Percentiles rank a stretch among this genome's conserved stretches.
phyloP scores from a whole-genome alignment of 2,329 filamentous ascomycete species.

The Pseudogymnoascus sp. region DNA sequence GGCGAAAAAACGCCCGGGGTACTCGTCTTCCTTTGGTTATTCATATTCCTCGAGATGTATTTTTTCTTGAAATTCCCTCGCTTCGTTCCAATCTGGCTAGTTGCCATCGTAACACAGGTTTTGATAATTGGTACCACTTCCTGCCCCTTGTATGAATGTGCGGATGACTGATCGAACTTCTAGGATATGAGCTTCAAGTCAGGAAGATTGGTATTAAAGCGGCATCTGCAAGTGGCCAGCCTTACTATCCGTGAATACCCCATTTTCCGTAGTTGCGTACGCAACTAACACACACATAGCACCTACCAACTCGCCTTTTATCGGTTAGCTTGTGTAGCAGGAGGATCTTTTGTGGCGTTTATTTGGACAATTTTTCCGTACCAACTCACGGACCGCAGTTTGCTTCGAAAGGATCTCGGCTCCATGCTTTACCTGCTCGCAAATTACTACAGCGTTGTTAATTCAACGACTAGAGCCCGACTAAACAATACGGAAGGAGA shows the following conservation, averaged over 20 bases:
- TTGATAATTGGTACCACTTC: slow-evolving; percentile 49
- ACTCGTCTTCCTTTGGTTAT: slow-evolving; percentile 64
- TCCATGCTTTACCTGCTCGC: slow-evolving; percentile 65
- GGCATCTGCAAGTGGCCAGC: slow-evolving; percentile 56
- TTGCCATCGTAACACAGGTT: slow-evolving; percentile 53
- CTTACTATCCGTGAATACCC: slow-evolving; percentile 49
- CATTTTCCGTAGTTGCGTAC: neutral
- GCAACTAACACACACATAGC: slow-evolving; percentile 22
- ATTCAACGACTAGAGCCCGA: slow-evolving; percentile 58
- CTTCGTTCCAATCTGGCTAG: slow-evolving; percentile 55
- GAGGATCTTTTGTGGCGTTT: slow-evolving; percentile 63
- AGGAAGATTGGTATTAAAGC: slow-evolving; percentile 53
- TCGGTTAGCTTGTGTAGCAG: slow-evolving; percentile 60
- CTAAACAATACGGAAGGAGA: slow-evolving; percentile 56
- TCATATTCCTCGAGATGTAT: slow-evolving; percentile 57
- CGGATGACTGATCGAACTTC: neutral
- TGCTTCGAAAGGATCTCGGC: slow-evolving; percentile 61
- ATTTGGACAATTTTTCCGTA: slow-evolving; percentile 74
- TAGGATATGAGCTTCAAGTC: slow-evolving; percentile 62
- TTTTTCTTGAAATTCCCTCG: slow-evolving; percentile 61
- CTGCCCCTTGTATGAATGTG: neutral
- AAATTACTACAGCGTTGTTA: slow-evolving; percentile 67
- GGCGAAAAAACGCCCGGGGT: slow-evolving; percentile 55
- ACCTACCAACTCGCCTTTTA: slow-evolving; percentile 67
- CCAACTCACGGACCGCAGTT: slow-evolving; percentile 65